Base-by-base conservation (phyloP, 352 stramenopile genomes). In the Detonula confervacea region DNA sequence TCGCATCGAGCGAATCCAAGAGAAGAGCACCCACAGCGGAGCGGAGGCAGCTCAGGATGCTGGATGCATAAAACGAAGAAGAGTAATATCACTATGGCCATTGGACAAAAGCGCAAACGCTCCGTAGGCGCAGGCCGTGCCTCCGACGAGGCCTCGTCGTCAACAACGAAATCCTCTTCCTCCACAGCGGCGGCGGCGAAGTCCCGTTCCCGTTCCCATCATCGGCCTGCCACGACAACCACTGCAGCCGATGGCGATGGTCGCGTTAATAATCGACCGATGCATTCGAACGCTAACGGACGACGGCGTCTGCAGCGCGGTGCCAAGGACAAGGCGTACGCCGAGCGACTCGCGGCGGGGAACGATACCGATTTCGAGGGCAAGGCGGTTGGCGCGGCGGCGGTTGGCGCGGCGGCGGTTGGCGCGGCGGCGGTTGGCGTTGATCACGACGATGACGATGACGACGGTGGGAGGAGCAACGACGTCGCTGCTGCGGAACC, bases 291-390 rank as follows among this genome's bases (percentile, higher is more conserved):
- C 11, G 49, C n/a, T 47, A 65, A 56, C 16, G 39, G 55, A 44
- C 42, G 69, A 25, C 57, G 57, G 37, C 42, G 59, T 25, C 14
- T 77, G 60, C 69, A 77, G 22, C 35, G 69, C 3, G 69, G 69
- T 18, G 69, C 69, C n/a, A 77, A 77, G 57, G 69, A 77, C 27
- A 77, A 71, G 20, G 69, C 37, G 0, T 77, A 77, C 29, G 69
- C 69, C 1, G 46, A 69, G 24, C 30, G 69, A 2, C 27, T 77
- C n/a, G 69, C 69, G 37, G 63, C 63, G 4, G 30, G 27, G n/a
- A 30, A 24, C 14, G 20, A 30, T 18, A 12, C 49, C 27, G 24
- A 46, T 11, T 24, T 8, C 14, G 35, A 67, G 1, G 59, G 59
- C 8, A 20, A 52, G 25, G 22, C 14, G 6, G 54, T 20, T 62